Base-by-base conservation (phyloP, 2,329 filamentous ascomycete species). In the Blumeria graminis region DNA sequence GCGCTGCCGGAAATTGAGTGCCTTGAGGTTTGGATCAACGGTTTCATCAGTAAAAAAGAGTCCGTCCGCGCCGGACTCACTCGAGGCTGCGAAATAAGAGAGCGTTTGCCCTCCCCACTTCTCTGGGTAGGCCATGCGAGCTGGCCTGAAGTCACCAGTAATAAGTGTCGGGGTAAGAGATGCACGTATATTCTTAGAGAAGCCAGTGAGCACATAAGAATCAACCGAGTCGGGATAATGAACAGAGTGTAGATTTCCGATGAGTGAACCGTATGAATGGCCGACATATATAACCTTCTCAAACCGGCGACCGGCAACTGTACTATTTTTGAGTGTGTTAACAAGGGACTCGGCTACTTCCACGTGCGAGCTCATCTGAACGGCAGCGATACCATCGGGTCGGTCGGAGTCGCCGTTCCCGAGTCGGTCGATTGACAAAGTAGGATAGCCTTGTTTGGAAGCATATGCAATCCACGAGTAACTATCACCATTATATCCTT, bases 181-280 rank as follows among this genome's bases (percentile, higher is more conserved):
- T 13, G 52, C n/a, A 28, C 36, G 32, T 16, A 55, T 39, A 11
- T 55, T 54, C 6, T 35, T 16, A 16, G 51, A 43, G 33, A 60
- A 63, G 33, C 64, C 64, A 3, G 63, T 65, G 18, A 67, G 60
- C 39, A 66, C 59, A 3, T 58, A 57, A 13, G 61, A 60, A 57
- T 65, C 62, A 33, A 63, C 58, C 52, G 65, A 63, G 10, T 50
- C 16, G 2, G 65, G 63, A 48, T 65, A 64, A 45, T 61, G 57
- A 3, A 56, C 39, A n/a, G 60, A 61, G 11, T 65, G 51, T 6
- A 51, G 48, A 56, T 63, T 62, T n/a, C 57, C 60, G 3, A 63
- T 41, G 10, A 63, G 56, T 3, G 62, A 64, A 16, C 64, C 65
- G 32, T 60, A 61, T 28, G 57, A 61, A 55, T 65, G 63, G 6